These are phyloP conservation scores for Hypoxylon sp. DNA, from an alignment of 2,329 filamentous ascomycete species.

Conservation along the genomic window DNA sequence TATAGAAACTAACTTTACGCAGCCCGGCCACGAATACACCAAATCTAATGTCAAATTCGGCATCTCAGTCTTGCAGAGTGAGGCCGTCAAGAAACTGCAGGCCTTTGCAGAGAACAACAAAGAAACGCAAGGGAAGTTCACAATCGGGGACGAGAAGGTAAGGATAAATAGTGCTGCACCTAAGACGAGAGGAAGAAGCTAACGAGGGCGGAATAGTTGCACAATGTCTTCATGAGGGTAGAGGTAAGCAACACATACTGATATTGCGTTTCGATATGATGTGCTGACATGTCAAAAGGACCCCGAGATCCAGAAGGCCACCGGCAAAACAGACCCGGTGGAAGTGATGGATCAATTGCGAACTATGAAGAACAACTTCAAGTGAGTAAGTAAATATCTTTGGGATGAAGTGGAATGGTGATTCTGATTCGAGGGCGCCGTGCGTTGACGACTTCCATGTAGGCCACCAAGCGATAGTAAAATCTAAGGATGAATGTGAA, in stretches of 20 bases:
- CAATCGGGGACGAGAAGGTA: conserved; percentile 96
- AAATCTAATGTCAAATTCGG: conserved; percentile 93
- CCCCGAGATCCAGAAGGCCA: conserved; percentile 82
- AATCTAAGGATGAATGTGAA: conserved; percentile 44
- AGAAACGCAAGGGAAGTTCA: conserved; percentile 94
- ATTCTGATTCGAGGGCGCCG: background rate
- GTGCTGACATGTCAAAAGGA: conserved; percentile 60
- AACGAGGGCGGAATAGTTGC: conserved; percentile 62
- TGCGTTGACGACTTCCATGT: conserved; percentile 23
- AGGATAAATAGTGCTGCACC: conserved; percentile 30
- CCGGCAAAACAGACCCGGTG: conserved; percentile 80
- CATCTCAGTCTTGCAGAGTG: conserved; percentile 76
- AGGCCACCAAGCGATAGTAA: conserved; percentile 47
- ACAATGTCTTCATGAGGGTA: conserved; percentile 97
- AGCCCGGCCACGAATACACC: conserved; percentile 99
- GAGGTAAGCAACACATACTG: conserved; percentile 62
- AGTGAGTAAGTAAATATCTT: conserved; percentile 58
- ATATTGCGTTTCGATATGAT: background rate
- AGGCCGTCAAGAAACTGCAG: conserved; percentile 79
- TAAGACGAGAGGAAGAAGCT: background rate
- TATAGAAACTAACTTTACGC: conserved; percentile 13
- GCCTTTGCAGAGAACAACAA: conserved; percentile 80
- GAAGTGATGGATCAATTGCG: conserved; percentile 86
- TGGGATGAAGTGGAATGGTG: too few relatives aligned
- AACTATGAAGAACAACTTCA: conserved; percentile 87